Percentiles rank a stretch among this genome's conserved stretches.
phyloP scores from a whole-genome alignment of 176 grass and related monocot species.

The Miscanthus lutarioriparius region DNA sequence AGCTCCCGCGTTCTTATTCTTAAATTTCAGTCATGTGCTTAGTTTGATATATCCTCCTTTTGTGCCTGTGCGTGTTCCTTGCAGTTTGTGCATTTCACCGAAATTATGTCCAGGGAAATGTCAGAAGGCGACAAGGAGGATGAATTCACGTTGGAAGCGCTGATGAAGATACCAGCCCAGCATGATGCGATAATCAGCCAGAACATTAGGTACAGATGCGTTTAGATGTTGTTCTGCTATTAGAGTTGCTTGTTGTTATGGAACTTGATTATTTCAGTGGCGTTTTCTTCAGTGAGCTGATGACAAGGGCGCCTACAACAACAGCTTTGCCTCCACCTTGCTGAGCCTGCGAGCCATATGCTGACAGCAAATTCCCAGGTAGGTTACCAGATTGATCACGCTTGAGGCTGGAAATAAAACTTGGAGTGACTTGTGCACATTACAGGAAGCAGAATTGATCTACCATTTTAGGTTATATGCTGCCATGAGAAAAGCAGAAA shows the following conservation, averaged over 20 bases:
- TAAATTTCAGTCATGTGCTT: not conserved
- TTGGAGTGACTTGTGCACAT: not conserved
- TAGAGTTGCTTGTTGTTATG: not conserved
- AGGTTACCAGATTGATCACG: not conserved
- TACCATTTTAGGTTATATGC: not conserved
- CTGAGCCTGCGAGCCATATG: not conserved
- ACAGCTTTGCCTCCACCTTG: not conserved
- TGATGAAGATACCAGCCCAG: conserved; percentile 68
- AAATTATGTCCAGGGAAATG: conserved; percentile 59
- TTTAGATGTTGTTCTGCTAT: not conserved
- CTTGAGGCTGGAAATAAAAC: not conserved
- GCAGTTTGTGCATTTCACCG: conserved; percentile 79
- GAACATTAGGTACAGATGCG: conserved; percentile 27
- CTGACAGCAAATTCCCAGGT: not conserved
- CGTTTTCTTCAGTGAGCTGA: not conserved
- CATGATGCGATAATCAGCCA: conserved; percentile 42
- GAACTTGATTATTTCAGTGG: not conserved
- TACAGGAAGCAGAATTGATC: not conserved
- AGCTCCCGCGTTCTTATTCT: too few relatives aligned
- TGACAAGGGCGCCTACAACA: not conserved
- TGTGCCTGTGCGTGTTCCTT: not conserved
- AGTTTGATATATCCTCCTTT: not conserved
- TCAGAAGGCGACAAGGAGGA: conserved; percentile 42
- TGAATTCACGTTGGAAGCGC: conserved; percentile 53
- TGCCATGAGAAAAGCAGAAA: not conserved